Evolutionary conservation across 257 asterid species (phyloP), one percentile per base, ranked within the genome.

Genomic region (Ligustrum vulgare): DNA sequence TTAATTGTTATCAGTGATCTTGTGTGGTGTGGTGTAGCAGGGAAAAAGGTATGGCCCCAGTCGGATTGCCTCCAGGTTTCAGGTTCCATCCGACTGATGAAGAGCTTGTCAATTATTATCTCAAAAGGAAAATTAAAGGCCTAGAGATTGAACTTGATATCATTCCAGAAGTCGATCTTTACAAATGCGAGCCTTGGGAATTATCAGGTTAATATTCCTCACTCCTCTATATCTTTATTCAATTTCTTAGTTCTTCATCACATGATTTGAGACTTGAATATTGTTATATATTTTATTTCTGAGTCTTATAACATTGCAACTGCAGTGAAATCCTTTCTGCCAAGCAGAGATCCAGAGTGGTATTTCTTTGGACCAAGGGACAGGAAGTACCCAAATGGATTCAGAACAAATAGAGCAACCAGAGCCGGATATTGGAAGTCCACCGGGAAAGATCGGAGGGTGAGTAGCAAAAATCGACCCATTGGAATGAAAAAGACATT

Each of bases 151-250:
- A 91, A 75, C 94, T 93, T 70, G 96, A 93, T 49, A 91, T 93
- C 77, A 93, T 93, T 63, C 98, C 98, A 0, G 98, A 93, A 77
- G 91, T 93, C 68, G 98, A 93, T 89, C 98, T 93, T 71, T 93
- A 93, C 96, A 93, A 93, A 87, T 93, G 97, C 70, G 98, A 93
- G 86, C 98, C 98, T 0, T 93, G 98, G 97, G 97, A 93, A 51
- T 87, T 93, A 51, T 93, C 97, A 90, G 98, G 98, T 93, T 2
- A 28, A 28, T 28, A 34, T 31, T 77, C 2, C 28, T 22, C 28
- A 0, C 31, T 56, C 11, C 54, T 45, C 54, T 45, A 45, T 3
- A 45, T 45, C n/a, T 45, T 12, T 45, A 36, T 36, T 36, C 47
- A 41, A 41, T 41, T 41, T 12, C 47, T 41, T 41, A 41, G 47